Conservation (phyloP, 192 early-diverging fungal species). For the Coemansia sp. region DNA sequence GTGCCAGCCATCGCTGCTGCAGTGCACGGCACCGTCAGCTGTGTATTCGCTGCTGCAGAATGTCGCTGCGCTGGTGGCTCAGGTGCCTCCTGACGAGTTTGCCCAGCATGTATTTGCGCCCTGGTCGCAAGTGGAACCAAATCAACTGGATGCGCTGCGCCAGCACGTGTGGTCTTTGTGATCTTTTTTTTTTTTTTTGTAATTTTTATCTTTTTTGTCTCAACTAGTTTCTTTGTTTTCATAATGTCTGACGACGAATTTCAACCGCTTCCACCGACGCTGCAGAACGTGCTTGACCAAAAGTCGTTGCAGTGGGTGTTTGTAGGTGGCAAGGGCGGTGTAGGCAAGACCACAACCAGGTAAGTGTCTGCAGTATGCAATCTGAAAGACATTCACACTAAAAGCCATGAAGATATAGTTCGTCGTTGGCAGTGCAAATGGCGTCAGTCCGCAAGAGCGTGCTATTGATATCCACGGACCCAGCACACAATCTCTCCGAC, state of each 20-base stretch:
- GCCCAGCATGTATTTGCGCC: conserved; percentile 24
- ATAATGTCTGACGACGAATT: conserved; percentile 67
- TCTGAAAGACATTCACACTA: background rate
- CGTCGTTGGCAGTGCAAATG: conserved; percentile 92
- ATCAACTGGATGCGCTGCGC: conserved; percentile 19
- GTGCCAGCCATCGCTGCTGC: conserved; percentile 45
- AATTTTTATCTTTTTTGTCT: conserved; percentile 11
- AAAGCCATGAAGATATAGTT: conserved; percentile 46
- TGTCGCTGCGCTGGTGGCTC: conserved; percentile 30
- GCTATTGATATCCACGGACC: conserved; percentile 97
- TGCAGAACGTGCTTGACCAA: conserved; percentile 97
- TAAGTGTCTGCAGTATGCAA: conserved; percentile 8
- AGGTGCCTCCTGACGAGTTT: conserved; percentile 49
- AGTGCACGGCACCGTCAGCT: conserved; percentile 44
- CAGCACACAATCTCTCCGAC: conserved; percentile 98
- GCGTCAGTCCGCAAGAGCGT: conserved; percentile 88
- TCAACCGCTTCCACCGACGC: conserved; percentile 73
- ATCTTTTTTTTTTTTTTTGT: background rate
- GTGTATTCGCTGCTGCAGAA: conserved; percentile 56
- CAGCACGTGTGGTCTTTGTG: background rate
- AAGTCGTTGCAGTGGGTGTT: conserved; percentile 96
- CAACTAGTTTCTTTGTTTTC: conserved; percentile 2
- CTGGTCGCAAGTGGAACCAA: conserved; percentile 10
- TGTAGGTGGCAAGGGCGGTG: conserved; percentile 99
- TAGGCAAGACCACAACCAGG: conserved; percentile 85